Base-by-base conservation (phyloP, 495 filamentous ascomycete species). In the Penicillium coffeae region DNA sequence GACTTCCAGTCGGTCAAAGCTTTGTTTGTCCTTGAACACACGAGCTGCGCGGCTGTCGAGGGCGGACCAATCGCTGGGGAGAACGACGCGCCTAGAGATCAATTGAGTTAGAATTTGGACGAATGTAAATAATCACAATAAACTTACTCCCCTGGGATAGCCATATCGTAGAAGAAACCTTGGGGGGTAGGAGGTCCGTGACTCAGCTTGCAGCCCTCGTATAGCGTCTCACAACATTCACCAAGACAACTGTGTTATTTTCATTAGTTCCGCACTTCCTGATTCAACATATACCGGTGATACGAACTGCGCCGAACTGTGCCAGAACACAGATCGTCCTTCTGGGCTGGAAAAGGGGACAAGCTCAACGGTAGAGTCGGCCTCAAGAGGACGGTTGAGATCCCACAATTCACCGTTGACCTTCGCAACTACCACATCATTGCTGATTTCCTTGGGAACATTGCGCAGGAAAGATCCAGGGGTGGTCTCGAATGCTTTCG, bases 141-240 rank as follows among this genome's bases (percentile, higher is more conserved):
- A 30, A 30, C 68, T 37, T 72, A 82, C 57, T 79, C 81, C 19
- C 82, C 86, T 19, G 85, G 85, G 16, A 96, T 79, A 13, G 83
- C 85, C 90, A 97, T 96, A 62, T 98, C 92, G 68, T 97, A 97
- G 76, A 94, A 97, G 78, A 97, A 98, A 30, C 94, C 93, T 67
- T 91, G 85, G 12, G 91, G 83, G 25, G 89, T 89, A 7, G 91
- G 93, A 16, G 93, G 93, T 8, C 93, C 93, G 59, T 95, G 90
- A 54, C 89, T 95, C 39, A 98, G 77, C 49, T 90, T 82, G 70
- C 90, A 96, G 38, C 86, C 87, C 64, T 90, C 80, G 52, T 84
- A 80, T 66, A 30, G 10, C 5, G 5, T 5, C 35, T 98, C 94
- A 34, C 84, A 87, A 39, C 90, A 89, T 66, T 96, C 92, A 47